Percentiles rank a stretch among this genome's conserved stretches.
Evolutionary conservation across 345 rosid genomes (phyloP).

Genomic region (Limnanthes douglasii): DNA sequence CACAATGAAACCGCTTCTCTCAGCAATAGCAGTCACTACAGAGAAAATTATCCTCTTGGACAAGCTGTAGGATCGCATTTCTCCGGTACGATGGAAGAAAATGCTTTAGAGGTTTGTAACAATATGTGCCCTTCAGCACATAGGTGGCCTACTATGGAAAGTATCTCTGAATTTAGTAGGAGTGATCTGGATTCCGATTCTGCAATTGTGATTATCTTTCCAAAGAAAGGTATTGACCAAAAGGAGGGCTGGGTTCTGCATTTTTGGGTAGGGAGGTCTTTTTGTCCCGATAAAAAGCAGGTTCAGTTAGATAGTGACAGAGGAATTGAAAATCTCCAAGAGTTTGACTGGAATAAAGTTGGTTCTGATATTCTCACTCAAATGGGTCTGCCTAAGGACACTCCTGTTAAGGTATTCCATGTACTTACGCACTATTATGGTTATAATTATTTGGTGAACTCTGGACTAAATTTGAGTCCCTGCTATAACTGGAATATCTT

Average conservation of each 20-base stretch:
- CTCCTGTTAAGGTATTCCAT: conserved; percentile 55
- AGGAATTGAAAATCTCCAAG: conserved; percentile 17
- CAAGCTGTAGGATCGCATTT: conserved; percentile 9
- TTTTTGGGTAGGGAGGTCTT: conserved; percentile 78
- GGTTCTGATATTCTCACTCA: conserved; percentile 38
- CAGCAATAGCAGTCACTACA: conserved; percentile 14
- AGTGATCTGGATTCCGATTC: conserved; percentile 44
- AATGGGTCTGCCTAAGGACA: conserved; percentile 47
- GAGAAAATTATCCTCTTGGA: conserved; percentile 8
- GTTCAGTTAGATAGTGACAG: conserved; percentile 26
- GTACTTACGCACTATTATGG: no score
- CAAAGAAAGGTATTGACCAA: conserved; percentile 23
- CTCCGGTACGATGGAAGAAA: conserved; percentile 10
- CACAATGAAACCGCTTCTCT: conserved; percentile 17
- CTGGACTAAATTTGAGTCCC: no score
- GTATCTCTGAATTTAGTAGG: conserved; percentile 21
- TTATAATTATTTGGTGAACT: no score
- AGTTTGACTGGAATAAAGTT: conserved; percentile 45
- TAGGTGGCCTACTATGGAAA: conserved; percentile 71
- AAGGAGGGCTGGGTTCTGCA: conserved; percentile 34
- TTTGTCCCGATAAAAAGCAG: conserved; percentile 22
- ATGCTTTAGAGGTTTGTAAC: conserved; percentile 11
- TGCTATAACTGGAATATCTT: no score
- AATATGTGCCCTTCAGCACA: conserved; percentile 26
- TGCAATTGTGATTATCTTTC: conserved; percentile 37